Conservation (phyloP, 202 grass and related monocot species). For the Zizania palustris region DNA sequence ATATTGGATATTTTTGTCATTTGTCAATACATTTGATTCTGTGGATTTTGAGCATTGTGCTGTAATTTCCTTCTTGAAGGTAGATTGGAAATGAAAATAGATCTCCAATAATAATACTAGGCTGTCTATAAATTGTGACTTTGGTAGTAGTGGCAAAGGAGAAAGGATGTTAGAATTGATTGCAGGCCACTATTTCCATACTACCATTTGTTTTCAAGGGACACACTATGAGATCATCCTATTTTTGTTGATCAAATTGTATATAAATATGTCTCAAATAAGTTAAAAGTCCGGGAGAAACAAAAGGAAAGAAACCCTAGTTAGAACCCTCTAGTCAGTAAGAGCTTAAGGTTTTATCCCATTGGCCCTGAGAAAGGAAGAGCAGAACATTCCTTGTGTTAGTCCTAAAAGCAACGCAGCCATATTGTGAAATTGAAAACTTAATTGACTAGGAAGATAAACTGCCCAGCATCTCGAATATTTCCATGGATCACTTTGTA, state of each 20-base stretch:
- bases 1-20: neutral
- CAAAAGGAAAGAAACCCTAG: neutral
- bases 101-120: neutral
- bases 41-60: neutral
- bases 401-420: neutral
- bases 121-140: neutral
- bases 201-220: neutral
- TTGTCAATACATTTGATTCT: neutral
- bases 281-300: neutral
- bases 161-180: neutral
- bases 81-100: neutral
- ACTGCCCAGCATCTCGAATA: neutral
- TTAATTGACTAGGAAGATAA: neutral
- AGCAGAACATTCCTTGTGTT: neutral
- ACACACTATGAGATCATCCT: neutral
- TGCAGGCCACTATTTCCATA: neutral
- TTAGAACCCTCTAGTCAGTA: neutral
- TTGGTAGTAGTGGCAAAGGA: neutral
- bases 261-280: slow-evolving; percentile 7
- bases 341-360: neutral
- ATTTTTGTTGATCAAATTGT: neutral
- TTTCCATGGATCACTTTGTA: neutral
- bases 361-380: slow-evolving; percentile 5
- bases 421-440: neutral
- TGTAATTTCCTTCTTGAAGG: slow-evolving; percentile 8